Percentiles rank a stretch among this genome's conserved stretches.
phyloP scores from a whole-genome alignment of 176 grass and related monocot genomes.

The Secale cereale region DNA sequence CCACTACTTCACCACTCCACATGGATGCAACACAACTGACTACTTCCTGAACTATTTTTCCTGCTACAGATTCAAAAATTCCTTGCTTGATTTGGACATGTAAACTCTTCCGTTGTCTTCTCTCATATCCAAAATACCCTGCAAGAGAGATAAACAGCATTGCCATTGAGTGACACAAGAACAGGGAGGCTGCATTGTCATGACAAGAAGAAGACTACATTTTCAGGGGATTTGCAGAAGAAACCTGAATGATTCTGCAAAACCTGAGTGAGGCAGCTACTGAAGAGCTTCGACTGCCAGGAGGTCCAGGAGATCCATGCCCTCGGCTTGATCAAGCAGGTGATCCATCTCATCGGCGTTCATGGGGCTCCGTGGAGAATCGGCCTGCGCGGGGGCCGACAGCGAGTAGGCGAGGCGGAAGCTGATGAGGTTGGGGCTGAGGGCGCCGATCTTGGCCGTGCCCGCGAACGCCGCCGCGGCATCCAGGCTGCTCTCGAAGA shows the following conservation, averaged over 20 bases:
- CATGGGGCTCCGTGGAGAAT: background rate
- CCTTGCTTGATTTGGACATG: background rate
- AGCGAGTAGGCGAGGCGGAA: constrained; percentile 40
- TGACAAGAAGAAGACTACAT: background rate
- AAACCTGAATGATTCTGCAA: constrained; percentile 18
- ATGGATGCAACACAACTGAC: no score
- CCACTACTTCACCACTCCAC: background rate
- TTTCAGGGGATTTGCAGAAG: background rate
- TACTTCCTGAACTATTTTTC: background rate
- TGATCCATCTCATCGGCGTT: background rate
- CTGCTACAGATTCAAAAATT: background rate
- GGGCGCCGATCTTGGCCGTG: constrained; percentile 35
- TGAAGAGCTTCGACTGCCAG: background rate
- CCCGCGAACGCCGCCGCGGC: constrained; percentile 45
- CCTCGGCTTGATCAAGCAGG: background rate
- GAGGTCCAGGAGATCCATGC: no score
- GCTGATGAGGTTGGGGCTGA: constrained; percentile 30
- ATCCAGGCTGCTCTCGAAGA: constrained; percentile 44
- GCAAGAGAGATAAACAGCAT: background rate
- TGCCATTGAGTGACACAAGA: background rate
- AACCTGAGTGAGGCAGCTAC: background rate
- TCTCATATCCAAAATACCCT: background rate
- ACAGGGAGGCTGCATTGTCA: background rate
- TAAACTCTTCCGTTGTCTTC: background rate
- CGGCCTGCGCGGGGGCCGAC: constrained; percentile 3